Percentiles rank a stretch among this genome's conserved stretches.
Evolutionary conservation across 345 rosid genomes (phyloP).

Genomic region (Salix caprea): DNA sequence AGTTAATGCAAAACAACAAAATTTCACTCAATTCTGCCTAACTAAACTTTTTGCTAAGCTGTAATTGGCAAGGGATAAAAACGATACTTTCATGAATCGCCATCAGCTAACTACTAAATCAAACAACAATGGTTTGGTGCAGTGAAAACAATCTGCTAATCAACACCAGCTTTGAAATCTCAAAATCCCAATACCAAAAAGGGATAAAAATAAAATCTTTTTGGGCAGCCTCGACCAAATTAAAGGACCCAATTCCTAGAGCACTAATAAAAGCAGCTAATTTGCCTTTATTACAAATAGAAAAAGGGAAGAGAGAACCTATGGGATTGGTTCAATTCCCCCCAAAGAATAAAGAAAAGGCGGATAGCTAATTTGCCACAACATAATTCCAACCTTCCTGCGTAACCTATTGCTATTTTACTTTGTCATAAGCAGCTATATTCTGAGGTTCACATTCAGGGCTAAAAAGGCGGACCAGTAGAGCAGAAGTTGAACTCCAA

Average conservation of each 20-base stretch:
- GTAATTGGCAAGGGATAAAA: background rate
- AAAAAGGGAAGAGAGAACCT: background rate
- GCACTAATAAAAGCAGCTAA: background rate
- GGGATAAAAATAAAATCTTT: background rate
- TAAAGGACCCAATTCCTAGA: background rate
- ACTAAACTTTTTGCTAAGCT: background rate
- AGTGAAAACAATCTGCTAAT: background rate
- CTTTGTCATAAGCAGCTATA: slow-evolving; percentile 68
- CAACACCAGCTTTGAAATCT: background rate
- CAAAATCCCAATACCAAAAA: background rate
- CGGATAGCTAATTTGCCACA: background rate
- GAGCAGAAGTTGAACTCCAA: slow-evolving; percentile 57
- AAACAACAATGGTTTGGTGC: background rate
- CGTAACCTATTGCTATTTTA: background rate
- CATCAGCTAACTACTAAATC: background rate
- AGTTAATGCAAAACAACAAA: background rate
- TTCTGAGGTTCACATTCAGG: slow-evolving; percentile 97
- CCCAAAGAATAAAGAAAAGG: background rate
- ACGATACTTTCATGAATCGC: background rate
- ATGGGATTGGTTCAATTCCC: background rate
- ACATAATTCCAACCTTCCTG: background rate
- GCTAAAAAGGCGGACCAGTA: slow-evolving; percentile 75
- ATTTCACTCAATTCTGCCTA: background rate
- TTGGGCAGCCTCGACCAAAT: background rate
- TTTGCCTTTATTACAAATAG: background rate